Base-by-base conservation (phyloP, 495 filamentous ascomycete genomes). In the Trichoderma orchidacearum region DNA sequence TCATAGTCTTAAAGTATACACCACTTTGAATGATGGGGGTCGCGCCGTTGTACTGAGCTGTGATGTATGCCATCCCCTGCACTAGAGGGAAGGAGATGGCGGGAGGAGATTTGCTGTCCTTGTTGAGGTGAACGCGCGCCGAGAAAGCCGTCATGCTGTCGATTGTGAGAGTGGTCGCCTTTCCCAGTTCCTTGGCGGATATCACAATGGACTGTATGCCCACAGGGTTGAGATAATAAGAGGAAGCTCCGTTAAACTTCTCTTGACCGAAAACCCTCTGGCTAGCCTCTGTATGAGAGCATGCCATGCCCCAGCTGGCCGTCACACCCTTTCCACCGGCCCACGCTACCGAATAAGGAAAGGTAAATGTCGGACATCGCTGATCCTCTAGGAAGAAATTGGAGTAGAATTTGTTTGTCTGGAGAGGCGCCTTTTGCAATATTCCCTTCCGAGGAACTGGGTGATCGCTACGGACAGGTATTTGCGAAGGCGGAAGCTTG, bases 331-430 rank as follows among this genome's bases (percentile, higher is more conserved):
- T 68, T 2, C 90, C 90, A 62, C 80, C 83, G 2, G 82, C 75
- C 89, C 90, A 95, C 34, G 78, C 69, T 2, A 96, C 60, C 0
- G 86, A 85, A 67, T 96, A 98, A 9, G 93, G 93, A 65, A 94
- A 85, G 1, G 88, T 87, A 75, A 87, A 96, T 0, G 82, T 79
- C 1, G 83, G 75, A 34, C 79, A 77, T 3, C 71, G 78, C 67
- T 95, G 90, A 50, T 68, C 78, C 3, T 84, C 89, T 2, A 96
- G 72, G 63, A 92, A 93, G 60, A 95, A 83, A 51, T 94, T 95
- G 54, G 83, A 82, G 63, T 95, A 95, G 68, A 96, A 98, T 62
- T 95, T 96, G 65, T 96, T 94, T 12, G 90, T 93, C 53, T 80
- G 72, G 59, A 88, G 76, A 0, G 85, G 86, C 1, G 62, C 68